phyloP scores from a whole-genome alignment of 2,329 filamentous ascomycete species.

The Alternaria conjuncta region DNA sequence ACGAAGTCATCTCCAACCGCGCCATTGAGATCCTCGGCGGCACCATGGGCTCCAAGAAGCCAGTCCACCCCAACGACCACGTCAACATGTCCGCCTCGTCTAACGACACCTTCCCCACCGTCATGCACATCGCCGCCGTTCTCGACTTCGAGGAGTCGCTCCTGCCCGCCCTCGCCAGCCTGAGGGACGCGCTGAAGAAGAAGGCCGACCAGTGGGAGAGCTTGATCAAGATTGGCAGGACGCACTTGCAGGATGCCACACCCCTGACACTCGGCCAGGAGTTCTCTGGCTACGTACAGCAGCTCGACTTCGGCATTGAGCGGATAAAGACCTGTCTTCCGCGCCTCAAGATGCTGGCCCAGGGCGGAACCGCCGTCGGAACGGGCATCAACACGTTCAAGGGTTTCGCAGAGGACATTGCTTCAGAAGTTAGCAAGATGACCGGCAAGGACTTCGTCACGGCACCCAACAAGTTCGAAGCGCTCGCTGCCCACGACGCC shows the following conservation, averaged over 20 bases:
- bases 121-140: conserved; percentile 99
- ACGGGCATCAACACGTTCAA: conserved; percentile 97
- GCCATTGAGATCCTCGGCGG: conserved; percentile 98
- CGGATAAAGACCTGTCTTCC: conserved; percentile 83
- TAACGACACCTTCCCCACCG: conserved; percentile 98
- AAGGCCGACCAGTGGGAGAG: conserved; percentile 90
- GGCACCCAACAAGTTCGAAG: conserved; percentile 98
- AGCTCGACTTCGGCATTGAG: conserved; percentile 89
- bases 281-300: conserved; percentile 95
- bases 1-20: conserved; percentile 99
- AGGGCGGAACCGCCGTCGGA: conserved; percentile 95
- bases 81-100: conserved; percentile 99
- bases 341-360: conserved; percentile 84
- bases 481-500: conserved; percentile 93
- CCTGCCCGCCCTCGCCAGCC: conserved; percentile 79
- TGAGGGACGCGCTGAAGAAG: conserved; percentile 82
- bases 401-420: conserved; percentile 93
- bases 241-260: conserved; percentile 96
- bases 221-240: conserved; percentile 99
- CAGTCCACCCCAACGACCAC: conserved; percentile 98
- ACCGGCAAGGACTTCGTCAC: conserved; percentile 94
- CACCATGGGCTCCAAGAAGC: conserved; percentile 94
- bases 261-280: conserved; percentile 95
- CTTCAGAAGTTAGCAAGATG: conserved; percentile 87
- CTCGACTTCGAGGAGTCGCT: conserved; percentile 88